A percentile compares a stretch with the other conserved stretches of the same genome.
Evolutionary conservation across 805 yeast genomes (phyloP).

Genomic region (Scheffersomyces amazonensis): DNA sequence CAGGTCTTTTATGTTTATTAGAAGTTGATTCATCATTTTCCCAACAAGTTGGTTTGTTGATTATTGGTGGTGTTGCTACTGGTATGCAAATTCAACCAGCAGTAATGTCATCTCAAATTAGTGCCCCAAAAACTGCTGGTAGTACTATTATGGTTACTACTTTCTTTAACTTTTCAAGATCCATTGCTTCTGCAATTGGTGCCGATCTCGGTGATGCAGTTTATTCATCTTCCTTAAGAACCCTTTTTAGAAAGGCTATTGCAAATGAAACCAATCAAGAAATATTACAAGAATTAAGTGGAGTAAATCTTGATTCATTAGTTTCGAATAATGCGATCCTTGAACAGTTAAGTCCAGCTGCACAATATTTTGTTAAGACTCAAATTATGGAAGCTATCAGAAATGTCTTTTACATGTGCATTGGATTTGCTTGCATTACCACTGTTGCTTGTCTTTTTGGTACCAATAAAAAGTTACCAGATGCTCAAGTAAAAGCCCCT

Average conservation of each 20-base stretch:
- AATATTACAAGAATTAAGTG: slow-evolving; percentile 4
- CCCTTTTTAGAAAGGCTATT: slow-evolving; percentile 6
- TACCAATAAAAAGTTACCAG: slow-evolving; percentile 33
- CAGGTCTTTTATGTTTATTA: slow-evolving; percentile 44
- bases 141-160: slow-evolving; percentile 48
- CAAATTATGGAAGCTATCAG: slow-evolving; percentile 34
- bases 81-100: slow-evolving; percentile 49
- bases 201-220: slow-evolving; percentile 16
- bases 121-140: slow-evolving; percentile 52
- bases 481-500: not conserved
- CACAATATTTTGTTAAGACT: slow-evolving; percentile 19
- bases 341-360: slow-evolving; percentile 15
- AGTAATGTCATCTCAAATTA: slow-evolving; percentile 43
- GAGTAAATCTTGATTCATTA: slow-evolving; percentile 9
- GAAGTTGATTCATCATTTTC: slow-evolving; percentile 32
- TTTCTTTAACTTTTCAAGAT: slow-evolving; percentile 40
- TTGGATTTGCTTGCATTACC: slow-evolving; percentile 35
- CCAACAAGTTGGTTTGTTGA: slow-evolving; percentile 42
- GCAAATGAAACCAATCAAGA: slow-evolving; percentile 5
- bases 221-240: slow-evolving; percentile 8
- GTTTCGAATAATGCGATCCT: slow-evolving; percentile 3
- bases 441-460: slow-evolving; percentile 27
- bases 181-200: slow-evolving; percentile 46
- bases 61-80: slow-evolving; percentile 44
- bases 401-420: slow-evolving; percentile 37